A percentile compares a stretch with the other conserved stretches of the same genome.
These are phyloP conservation scores for Phytopythium ostracodes DNA, from an alignment of 352 stramenopile genomes.

Conservation along the genomic window DNA sequence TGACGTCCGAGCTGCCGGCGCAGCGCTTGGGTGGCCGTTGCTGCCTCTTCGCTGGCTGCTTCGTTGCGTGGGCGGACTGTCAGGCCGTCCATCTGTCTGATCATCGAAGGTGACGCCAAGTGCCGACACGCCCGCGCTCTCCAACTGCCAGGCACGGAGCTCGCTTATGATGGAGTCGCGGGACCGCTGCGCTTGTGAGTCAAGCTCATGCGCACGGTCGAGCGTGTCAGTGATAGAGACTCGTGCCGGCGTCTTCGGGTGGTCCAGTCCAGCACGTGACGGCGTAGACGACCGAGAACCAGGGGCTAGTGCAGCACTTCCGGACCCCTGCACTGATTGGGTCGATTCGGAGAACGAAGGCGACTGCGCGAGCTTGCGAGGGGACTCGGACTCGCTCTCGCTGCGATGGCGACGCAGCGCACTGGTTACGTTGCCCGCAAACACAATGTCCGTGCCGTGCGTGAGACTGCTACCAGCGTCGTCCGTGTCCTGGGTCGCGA, in stretches of 20 bases:
- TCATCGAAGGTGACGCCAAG: constrained; percentile 29
- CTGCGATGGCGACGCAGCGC: constrained; percentile 65
- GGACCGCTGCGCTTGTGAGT: constrained; percentile 53
- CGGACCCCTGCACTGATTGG: background rate
- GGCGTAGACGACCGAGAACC: background rate
- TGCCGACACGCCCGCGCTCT: constrained; percentile 35
- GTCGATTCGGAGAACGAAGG: background rate
- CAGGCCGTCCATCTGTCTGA: constrained; percentile 12
- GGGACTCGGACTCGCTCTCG: constrained; percentile 42
- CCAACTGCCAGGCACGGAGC: constrained; percentile 61
- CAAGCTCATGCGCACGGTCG: constrained; percentile 61
- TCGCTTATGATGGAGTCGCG: constrained; percentile 62
- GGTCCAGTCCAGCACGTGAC: constrained; percentile 15
- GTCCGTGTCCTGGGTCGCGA: constrained; percentile 15
- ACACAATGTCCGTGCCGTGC: constrained; percentile 84
- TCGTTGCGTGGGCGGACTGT: constrained; percentile 4
- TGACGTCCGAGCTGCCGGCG: constrained; percentile 1
- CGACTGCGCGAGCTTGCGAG: background rate
- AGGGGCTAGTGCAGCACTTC: constrained; percentile 7
- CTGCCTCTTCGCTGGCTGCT: constrained; percentile 24
- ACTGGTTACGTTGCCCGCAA: constrained; percentile 87
- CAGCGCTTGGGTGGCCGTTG: constrained; percentile 9
- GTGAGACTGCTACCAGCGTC: constrained; percentile 79
- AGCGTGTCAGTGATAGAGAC: constrained; percentile 81
- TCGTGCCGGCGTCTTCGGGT: constrained; percentile 51